Conservation (phyloP, 176 grass and related monocot species). For the barley (Hordeum vulgare) region MorexV3_pseudomolecules_assembly NC_058523.1:110420851-110421350, state of each 20-base stretch:
- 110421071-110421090: background rate
- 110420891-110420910: slow-evolving; percentile 1
- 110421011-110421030: slow-evolving; percentile 78
- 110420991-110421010: slow-evolving; percentile 72
- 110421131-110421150: slow-evolving; percentile 29
- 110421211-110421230: slow-evolving; percentile 99
- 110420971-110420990: slow-evolving; percentile 91
- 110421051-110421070: slow-evolving; percentile 49
- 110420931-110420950: slow-evolving; percentile 10
- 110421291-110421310: background rate
- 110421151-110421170: slow-evolving; percentile 88
- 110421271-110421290: background rate
- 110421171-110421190: slow-evolving; percentile 92
- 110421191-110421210: slow-evolving; percentile 91
- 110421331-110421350: background rate
- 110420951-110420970: slow-evolving; percentile 7
- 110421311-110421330: background rate
- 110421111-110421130: background rate
- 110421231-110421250: slow-evolving; percentile 99
- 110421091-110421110: background rate
- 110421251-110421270: slow-evolving; percentile 64
- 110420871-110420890: background rate
- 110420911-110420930: slow-evolving; percentile 5
- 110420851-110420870: background rate
- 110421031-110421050: slow-evolving; percentile 90